Base-by-base conservation (phyloP, 2,329 filamentous ascomycete genomes). In the Beauveria rudraprayagi region DNA sequence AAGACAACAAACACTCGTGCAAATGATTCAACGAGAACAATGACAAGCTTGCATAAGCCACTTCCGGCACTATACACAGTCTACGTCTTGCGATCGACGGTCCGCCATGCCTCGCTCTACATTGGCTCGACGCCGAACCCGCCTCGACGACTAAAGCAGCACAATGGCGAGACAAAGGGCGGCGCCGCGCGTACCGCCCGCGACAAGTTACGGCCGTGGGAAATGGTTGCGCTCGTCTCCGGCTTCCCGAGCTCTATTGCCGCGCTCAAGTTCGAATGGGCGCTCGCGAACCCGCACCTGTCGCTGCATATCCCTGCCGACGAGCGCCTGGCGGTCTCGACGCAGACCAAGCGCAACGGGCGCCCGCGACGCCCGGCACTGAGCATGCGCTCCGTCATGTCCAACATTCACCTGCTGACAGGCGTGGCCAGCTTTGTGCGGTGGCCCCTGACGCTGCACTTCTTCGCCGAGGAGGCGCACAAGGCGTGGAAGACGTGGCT, bases 191-290 rank as follows among this genome's bases (percentile, higher is more conserved):
- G 87, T 52, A 99, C 94, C 0, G 83, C 88, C 11, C 81, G 83
- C 57, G 74, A 78, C 52, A 85, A 75, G 4, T 75, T 92, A 63
- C 83, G 91, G 47, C 94, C 94, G 0, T 97, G 94, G 92, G 90
- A 96, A 70, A 95, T 96, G 89, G 83, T 90, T 2, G 86, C 85
- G 46, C 79, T 97, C 6, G 89, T 97, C 1, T 89, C 90, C 7
- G 93, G 93, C 0, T 99, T 99, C 66, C 91, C 90, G 0, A 93
- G 89, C 66, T 88, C 88, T 68, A 85, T 93, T 41, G 91, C 90
- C 0, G 94, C 94, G 1, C 76, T 99, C 65, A 93, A 97, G 70
- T 97, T 99, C 70, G 93, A 97, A 79, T 97, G 93, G 93, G 92
- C 93, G 44, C 88, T 95, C 80, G 90, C 90, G 66, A 92, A 97